Base-by-base conservation (phyloP, 257 asterid genomes). In the Anisodus tanguticus region DNA sequence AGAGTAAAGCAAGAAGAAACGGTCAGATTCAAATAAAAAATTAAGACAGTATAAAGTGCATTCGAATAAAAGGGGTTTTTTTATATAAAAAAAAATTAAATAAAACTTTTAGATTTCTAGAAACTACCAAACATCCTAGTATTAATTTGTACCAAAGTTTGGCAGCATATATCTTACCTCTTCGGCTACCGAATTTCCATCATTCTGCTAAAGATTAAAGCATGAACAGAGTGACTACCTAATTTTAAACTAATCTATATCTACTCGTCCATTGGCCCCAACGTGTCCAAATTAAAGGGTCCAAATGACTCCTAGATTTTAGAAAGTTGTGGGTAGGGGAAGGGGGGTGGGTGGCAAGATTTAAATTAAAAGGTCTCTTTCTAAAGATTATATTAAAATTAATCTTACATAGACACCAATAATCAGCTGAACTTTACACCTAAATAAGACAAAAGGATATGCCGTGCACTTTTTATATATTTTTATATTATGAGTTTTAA, bases 261-360 rank as follows among this genome's bases (percentile, higher is more conserved):
- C 5, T 41, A 41, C 22, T 17, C 64, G 64, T 58, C 64, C 13
- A 6, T 26, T 22, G 63, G 22, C 35, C 45, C 63, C 81, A 51
- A 74, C 81, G 22, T 74, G 63, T 76, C 62, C 22, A 22, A 74
- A 74, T 74, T n/a, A 13, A 49, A 70, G 16, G 78, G 55, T 70
- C 78, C 62, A 74, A 74, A 49, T 49, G 62, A 10, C 10, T 37
- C 81, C 22, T 22, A 74, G 45, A 76, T 22, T 8, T 70, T 49
- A 72, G 35, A 19, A 47, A 72, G 45, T 8, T 37, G 57, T 71
- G 57, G 57, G 80, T 39, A 6, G 8, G 5, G 3, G 11, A 0
- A 13, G 15, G 3, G 3, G 3, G 41, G 31, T 9, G 4, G 16
- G 10, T 49, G 16, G 37, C 4, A 12, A 12, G 43, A 76, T 51